Conservation (phyloP, 371 early-diverging fungal species). For the Catenaria anguillulae region DNA sequence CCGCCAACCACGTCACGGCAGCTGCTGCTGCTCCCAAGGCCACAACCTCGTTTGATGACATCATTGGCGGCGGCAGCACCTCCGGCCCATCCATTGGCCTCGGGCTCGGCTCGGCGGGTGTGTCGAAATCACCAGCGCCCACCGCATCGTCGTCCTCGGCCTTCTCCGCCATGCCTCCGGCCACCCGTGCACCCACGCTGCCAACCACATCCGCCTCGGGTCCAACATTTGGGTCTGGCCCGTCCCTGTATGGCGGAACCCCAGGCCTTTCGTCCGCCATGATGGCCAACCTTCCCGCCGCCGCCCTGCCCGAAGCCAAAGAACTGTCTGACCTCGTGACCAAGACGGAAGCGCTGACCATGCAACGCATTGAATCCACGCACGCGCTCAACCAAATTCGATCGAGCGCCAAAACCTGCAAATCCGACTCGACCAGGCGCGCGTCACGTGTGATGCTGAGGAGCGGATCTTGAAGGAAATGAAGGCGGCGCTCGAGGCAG, state of each 20-base stretch:
- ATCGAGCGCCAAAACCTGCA: not conserved
- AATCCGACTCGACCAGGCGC: not conserved
- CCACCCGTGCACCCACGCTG: too few relatives aligned
- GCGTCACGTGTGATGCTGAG: conserved; percentile 8
- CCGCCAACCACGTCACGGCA: too few relatives aligned
- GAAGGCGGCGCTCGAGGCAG: conserved; percentile 5
- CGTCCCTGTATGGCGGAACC: too few relatives aligned
- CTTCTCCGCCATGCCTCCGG: too few relatives aligned
- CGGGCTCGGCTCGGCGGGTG: too few relatives aligned
- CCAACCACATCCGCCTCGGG: too few relatives aligned
- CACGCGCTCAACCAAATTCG: not conserved
- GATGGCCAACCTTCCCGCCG: not conserved
- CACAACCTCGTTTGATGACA: not conserved
- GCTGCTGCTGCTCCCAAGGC: too few relatives aligned
- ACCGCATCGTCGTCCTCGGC: too few relatives aligned
- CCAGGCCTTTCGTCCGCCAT: not conserved
- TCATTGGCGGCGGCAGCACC: not conserved
- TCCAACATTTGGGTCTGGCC: too few relatives aligned
- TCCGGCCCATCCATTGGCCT: too few relatives aligned
- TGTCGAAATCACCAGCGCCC: too few relatives aligned
- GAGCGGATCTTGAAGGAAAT: conserved; percentile 3
- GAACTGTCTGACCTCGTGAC: not conserved
- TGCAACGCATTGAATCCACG: not conserved
- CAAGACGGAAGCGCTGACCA: not conserved
- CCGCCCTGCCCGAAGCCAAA: not conserved